Percentiles rank a stretch among this genome's conserved stretches.
phyloP scores from a whole-genome alignment of 495 filamentous ascomycete genomes.

The Penicillium pulvis region DNA sequence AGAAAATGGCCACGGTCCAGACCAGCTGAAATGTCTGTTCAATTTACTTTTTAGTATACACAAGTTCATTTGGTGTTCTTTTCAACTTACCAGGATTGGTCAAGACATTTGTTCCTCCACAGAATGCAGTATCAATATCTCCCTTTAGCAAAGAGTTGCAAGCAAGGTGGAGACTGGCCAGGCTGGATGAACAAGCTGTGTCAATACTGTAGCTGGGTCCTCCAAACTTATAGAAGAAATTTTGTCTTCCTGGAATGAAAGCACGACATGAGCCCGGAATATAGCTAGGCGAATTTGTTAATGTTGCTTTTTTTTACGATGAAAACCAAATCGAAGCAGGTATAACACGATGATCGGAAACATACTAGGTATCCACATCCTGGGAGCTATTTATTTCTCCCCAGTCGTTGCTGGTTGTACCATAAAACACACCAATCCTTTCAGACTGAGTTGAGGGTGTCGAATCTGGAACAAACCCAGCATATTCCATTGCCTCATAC shows the following conservation, averaged over 20 bases:
- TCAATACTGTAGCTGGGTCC: slow-evolving; percentile 80
- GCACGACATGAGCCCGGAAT: slow-evolving; percentile 83
- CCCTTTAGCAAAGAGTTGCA: slow-evolving; percentile 76
- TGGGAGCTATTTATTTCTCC: slow-evolving; percentile 62
- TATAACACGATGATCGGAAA: too few species aligned
- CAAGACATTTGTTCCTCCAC: slow-evolving; percentile 74
- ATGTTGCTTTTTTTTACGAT: too few species aligned
- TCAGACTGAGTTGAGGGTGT: too few species aligned
- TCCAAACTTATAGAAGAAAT: slow-evolving; percentile 78
- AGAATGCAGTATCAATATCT: slow-evolving; percentile 77
- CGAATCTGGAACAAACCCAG: too few species aligned
- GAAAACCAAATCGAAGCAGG: too few species aligned
- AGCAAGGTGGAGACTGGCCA: slow-evolving; percentile 76
- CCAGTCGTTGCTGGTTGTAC: too few species aligned
- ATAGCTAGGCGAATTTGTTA: too few species aligned
- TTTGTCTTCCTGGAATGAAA: slow-evolving; percentile 80
- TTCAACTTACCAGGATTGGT: too few species aligned
- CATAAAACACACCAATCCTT: too few species aligned
- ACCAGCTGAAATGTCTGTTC: slow-evolving; percentile 76
- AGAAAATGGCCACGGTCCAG: slow-evolving; percentile 77
- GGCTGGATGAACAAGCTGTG: slow-evolving; percentile 81
- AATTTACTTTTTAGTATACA: too few species aligned
- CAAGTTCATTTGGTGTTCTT: too few species aligned
- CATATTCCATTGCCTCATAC: too few species aligned
- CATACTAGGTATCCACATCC: slow-evolving; percentile 86